phyloP scores from a whole-genome alignment of 2,329 filamentous ascomycete species.

The Cladosporium cucumerinum region DNA sequence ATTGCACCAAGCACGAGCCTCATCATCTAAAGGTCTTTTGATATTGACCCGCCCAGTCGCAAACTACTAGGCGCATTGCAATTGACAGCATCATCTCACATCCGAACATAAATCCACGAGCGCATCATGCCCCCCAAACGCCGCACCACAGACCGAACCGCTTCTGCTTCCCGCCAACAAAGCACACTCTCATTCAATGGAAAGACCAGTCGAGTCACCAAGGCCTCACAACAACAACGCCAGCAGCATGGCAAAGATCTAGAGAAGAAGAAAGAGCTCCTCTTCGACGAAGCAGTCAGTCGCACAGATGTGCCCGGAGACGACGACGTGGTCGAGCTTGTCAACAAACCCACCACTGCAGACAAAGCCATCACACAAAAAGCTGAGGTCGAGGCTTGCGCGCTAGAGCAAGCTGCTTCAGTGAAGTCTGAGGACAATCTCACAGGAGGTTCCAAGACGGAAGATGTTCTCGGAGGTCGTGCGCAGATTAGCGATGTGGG shows the following conservation, averaged over 20 bases:
- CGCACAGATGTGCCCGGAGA: constrained; percentile 27
- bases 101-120: neutral
- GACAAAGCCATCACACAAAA: constrained; percentile 41
- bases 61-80: neutral
- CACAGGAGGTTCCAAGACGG: constrained; percentile 24
- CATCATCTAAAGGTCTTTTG: neutral
- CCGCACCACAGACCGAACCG: constrained; percentile 39
- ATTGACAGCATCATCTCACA: neutral
- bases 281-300: constrained; percentile 32
- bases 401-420: neutral
- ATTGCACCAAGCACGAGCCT: constrained; percentile 3
- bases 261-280: constrained; percentile 36
- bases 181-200: constrained; percentile 62
- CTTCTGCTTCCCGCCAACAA: constrained; percentile 49
- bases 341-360: constrained; percentile 35
- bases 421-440: constrained; percentile 21
- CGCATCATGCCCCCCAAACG: constrained; percentile 45
- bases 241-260: constrained; percentile 31
- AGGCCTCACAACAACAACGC: constrained; percentile 45
- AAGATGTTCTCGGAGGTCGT: constrained; percentile 32
- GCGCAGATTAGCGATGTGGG: constrained; percentile 28
- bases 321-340: constrained; percentile 14
- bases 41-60: neutral
- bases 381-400: constrained; percentile 27
- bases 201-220: constrained; percentile 52